Evolutionary conservation across 2,329 filamentous ascomycete genomes (phyloP).

Genomic region (Nannizzia gypsea): DNA sequence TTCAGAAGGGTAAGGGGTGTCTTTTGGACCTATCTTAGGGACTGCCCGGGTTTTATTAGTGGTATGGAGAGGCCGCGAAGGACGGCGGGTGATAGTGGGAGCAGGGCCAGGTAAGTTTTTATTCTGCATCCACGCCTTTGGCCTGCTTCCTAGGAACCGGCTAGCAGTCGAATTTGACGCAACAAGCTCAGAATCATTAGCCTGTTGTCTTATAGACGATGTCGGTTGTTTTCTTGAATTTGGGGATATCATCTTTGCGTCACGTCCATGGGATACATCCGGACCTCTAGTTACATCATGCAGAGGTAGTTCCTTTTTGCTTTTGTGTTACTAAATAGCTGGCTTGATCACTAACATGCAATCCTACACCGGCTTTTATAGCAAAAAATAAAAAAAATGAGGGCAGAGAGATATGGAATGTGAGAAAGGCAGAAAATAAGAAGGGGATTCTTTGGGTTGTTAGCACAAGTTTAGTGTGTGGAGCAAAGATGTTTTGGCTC

Average conservation of each 20-base stretch:
- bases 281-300: not conserved
- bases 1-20: not conserved
- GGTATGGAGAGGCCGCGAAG: not conserved
- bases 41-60: not conserved
- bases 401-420: too few relatives aligned
- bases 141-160: conserved; percentile 29
- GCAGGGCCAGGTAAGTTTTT: not conserved
- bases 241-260: not conserved
- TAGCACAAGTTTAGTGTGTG: not conserved
- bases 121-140: conserved; percentile 30
- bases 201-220: not conserved
- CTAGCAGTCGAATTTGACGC: conserved; percentile 30
- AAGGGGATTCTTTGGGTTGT: not conserved
- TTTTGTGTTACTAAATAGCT: not conserved
- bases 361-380: not conserved
- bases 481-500: not conserved
- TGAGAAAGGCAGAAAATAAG: not conserved
- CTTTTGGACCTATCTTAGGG: not conserved
- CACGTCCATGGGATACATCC: not conserved
- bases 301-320: not conserved
- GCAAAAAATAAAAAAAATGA: not conserved
- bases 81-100: not conserved
- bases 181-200: conserved; percentile 6
- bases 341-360: not conserved
- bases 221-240: not conserved